Conservation (phyloP, 1,284 basidiomycete genomes). For the Anthracocystis panici-leucophaei region DNA sequence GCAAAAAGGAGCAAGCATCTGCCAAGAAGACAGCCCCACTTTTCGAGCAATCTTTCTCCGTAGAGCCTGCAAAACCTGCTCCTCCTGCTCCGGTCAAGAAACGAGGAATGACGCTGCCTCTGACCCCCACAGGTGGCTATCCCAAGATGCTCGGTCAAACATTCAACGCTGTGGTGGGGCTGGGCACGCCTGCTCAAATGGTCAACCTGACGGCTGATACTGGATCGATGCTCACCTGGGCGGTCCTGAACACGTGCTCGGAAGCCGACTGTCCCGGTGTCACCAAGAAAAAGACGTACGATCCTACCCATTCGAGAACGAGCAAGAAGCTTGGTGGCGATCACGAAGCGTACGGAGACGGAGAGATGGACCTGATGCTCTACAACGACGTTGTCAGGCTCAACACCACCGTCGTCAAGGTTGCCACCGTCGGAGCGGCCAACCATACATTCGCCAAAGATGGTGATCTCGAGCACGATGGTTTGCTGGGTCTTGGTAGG, state of each 20-base stretch:
- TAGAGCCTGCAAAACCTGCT: neutral
- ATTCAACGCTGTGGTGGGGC: slow-evolving; percentile 28
- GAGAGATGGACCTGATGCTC: slow-evolving; percentile 38
- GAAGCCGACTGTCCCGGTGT: slow-evolving; percentile 27
- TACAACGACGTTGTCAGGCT: slow-evolving; percentile 27
- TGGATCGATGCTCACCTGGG: slow-evolving; percentile 45
- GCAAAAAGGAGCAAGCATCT: slow-evolving; percentile 5
- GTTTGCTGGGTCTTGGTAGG: slow-evolving; percentile 30
- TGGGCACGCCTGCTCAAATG: slow-evolving; percentile 28
- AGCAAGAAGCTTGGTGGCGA: slow-evolving; percentile 11
- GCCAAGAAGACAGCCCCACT: neutral
- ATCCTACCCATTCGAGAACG: slow-evolving; percentile 16
- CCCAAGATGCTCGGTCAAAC: slow-evolving; percentile 43
- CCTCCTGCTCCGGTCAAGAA: neutral
- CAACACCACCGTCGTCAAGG: neutral
- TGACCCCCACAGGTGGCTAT: slow-evolving; percentile 28
- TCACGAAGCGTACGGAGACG: slow-evolving; percentile 47
- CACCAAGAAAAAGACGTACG: slow-evolving; percentile 18
- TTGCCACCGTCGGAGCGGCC: slow-evolving; percentile 30
- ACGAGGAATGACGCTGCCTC: slow-evolving; percentile 18
- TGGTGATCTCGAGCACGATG: slow-evolving; percentile 37
- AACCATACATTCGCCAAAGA: slow-evolving; percentile 36
- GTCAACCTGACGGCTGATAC: slow-evolving; percentile 46
- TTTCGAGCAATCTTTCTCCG: slow-evolving; percentile 3
- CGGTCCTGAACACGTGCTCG: slow-evolving; percentile 19